phyloP scores from a whole-genome alignment of 257 asterid genomes.

The Ilex aquifolium region DNA sequence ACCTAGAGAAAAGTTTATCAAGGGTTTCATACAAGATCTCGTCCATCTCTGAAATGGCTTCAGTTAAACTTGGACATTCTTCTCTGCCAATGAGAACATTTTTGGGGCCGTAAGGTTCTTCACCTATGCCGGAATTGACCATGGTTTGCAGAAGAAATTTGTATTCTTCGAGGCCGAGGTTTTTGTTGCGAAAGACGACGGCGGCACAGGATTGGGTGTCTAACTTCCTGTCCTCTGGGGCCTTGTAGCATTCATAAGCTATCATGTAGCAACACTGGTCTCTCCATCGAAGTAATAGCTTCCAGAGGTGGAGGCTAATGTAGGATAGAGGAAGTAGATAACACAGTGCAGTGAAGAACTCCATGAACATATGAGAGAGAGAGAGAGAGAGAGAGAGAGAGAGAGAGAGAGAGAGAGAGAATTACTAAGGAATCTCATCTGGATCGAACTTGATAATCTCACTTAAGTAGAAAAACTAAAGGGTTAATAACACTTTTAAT shows the following conservation, averaged over 20 bases:
- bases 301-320: background rate
- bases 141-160: slow-evolving; percentile 30
- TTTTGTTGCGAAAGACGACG: slow-evolving; percentile 22
- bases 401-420: too few relatives aligned
- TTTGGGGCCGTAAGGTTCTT: slow-evolving; percentile 27
- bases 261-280: slow-evolving; percentile 24
- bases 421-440: too few relatives aligned
- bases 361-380: too few relatives aligned
- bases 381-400: too few relatives aligned
- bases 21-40: slow-evolving; percentile 21
- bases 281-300: slow-evolving; percentile 2
- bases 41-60: slow-evolving; percentile 24
- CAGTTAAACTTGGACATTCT: slow-evolving; percentile 9
- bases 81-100: background rate
- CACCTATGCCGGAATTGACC: slow-evolving; percentile 44
- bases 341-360: background rate
- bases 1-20: slow-evolving; percentile 16
- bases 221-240: slow-evolving; percentile 9
- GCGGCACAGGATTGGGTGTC: background rate
- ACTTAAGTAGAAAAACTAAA: too few relatives aligned
- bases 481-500: too few relatives aligned
- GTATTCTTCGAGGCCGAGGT: slow-evolving; percentile 25
- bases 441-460: too few relatives aligned
- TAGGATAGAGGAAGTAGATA: slow-evolving; percentile 5
- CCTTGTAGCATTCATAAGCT: slow-evolving; percentile 25